Base-by-base conservation (phyloP, 306 rosid genomes). In the Albizia julibrissin region DNA sequence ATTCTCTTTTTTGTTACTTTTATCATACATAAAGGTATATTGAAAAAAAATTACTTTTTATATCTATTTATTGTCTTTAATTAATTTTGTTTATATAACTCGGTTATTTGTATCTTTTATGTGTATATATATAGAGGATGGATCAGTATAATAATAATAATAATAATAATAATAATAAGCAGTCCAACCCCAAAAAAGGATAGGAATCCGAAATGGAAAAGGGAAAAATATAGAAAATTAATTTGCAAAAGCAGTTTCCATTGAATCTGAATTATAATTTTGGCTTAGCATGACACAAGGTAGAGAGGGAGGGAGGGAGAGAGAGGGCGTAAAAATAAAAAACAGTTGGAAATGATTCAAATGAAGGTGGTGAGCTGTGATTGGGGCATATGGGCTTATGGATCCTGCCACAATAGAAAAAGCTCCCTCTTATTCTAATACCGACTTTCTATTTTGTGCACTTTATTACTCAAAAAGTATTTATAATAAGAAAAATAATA, bases 361-460 rank as follows among this genome's bases (percentile, higher is more conserved):
- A n/a, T 84, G 89, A 77, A 86, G 89, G 81, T 92, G 95, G 87
- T 84, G 85, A 66, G 85, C 77, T 82, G 79, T 91, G 94, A 91
- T 93, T 89, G 95, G 95, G 67, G 81, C 80, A 43, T 75, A 83
- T 85, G 88, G 79, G 88, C 81, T 54, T 86, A 83, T 89, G 88
- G 90, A 91, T 86, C 77, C 91, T 89, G 86, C 87, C 81, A 83
- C 86, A 88, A 62, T 67, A 67, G 78, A 76, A 81, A 85, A 89
- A 86, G 94, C 59, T 85, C 81, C 85, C 85, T 81, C 86, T 80
- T 84, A 84, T 87, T 83, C 46, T 85, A 87, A 78, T 84, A 24
- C 70, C 71, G 79, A 49, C 78, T 68, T 77, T 72, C 71, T 52
- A 46, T 58, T 83, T 68, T 52, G 42, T 86, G 75, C 77, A 75